Evolutionary conservation across 768 basidiomycete species (phyloP), one percentile per base, ranked within the genome.

Genomic region (Erythrobasidium yunnanense): DNA sequence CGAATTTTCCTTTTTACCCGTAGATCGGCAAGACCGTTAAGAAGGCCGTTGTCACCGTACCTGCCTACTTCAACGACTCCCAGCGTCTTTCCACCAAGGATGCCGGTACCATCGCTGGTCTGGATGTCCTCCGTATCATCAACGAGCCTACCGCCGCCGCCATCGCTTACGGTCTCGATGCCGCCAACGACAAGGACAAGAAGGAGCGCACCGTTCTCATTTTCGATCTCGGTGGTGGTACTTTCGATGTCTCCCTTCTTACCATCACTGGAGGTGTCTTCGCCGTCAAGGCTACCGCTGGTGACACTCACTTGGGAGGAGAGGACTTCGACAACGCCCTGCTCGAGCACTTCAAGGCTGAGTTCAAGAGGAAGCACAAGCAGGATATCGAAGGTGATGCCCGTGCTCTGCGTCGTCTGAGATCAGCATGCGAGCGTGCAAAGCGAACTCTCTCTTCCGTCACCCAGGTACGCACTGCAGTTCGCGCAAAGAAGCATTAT

Each of bases 11-110:
- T 20, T 38, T 30, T 32, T 6, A 22, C n/a, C 4, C 49, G 25
- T 49, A 63, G 60, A 66, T 66, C 34, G 73, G 95, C 74, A 93
- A 92, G 83, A 85, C 67, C 51, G 90, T 96, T 78, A 91, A 90
- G 81, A 97, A 96, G 81, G 95, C 95, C 63, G 95, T 99, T 70
- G 86, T 99, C 79, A 80, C 78, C 74, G 95, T 97, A 71, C 95
- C 95, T 46, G 95, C 95, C 70, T 99, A 97, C 83, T 97, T 97
- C 83, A 99, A 99, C 79, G 95, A 97, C 81, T 99, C 95, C 27
- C 95, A 99, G 77, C 91, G 95, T 81, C 82, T 95, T 70, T 93
- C 95, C 55, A 97, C 95, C 77, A 97, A 97, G 81, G 95, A 99
- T 78, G 95, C 95, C 69, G 95, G 95, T 78, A 83, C 88, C 73